Evolutionary conservation across 2,329 filamentous ascomycete species (phyloP).

Genomic region (Scytalidium lignicola): DNA sequence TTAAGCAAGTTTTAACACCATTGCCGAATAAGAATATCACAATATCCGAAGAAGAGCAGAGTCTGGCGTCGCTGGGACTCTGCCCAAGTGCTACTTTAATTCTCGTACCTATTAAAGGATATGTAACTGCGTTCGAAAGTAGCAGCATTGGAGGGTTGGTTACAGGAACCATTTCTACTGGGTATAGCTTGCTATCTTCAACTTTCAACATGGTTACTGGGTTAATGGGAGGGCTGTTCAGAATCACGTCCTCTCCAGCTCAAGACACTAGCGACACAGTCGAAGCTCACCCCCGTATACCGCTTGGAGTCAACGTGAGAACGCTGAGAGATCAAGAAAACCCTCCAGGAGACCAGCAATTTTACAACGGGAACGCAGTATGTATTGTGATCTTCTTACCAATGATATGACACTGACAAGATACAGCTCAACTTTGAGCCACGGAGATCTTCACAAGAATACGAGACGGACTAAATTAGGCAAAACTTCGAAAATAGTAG

Average conservation of each 20-base stretch:
- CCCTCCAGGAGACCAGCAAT: constrained; percentile 56
- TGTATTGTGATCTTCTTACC: constrained; percentile 9
- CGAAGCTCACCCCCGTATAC: constrained; percentile 1
- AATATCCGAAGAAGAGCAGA: constrained; percentile 66
- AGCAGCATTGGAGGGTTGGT: constrained; percentile 17
- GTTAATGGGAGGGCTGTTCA: constrained; percentile 36
- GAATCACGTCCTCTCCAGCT: constrained; percentile 22
- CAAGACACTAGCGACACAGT: background rate
- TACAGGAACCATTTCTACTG: constrained; percentile 33
- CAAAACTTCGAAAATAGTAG: too few species aligned
- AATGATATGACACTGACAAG: background rate
- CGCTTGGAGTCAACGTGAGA: constrained; percentile 35
- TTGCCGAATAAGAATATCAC: constrained; percentile 70
- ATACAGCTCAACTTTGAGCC: constrained; percentile 27
- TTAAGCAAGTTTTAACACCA: constrained; percentile 79
- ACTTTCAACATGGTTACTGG: constrained; percentile 36
- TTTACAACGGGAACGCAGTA: constrained; percentile 92
- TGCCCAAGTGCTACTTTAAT: constrained; percentile 78
- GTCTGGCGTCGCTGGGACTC: constrained; percentile 65
- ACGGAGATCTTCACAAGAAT: constrained; percentile 7
- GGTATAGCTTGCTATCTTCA: constrained; percentile 33
- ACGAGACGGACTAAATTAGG: background rate
- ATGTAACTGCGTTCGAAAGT: constrained; percentile 51
- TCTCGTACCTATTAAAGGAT: constrained; percentile 64
- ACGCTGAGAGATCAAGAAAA: constrained; percentile 51